Evolutionary conservation across 78 protist genomes (phyloP), one percentile per base, ranked within the genome.

Genomic region (Kipferlia bialata): DNA sequence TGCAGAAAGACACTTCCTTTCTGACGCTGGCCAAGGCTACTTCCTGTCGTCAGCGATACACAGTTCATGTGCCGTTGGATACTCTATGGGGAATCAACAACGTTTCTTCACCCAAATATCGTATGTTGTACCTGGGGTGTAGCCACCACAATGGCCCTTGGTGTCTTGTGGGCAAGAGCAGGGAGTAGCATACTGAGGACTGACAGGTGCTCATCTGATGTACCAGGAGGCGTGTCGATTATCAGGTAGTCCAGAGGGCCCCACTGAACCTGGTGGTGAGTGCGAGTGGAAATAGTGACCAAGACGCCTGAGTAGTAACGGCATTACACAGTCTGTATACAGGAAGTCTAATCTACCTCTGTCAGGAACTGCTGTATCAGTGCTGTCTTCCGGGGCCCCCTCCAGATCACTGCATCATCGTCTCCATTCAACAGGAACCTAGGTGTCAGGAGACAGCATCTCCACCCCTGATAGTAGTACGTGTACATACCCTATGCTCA

Each of bases 151-250:
- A 96, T 71, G 0, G 98, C 98, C 6, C 96, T 97, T 39, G 45
- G 44, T 0, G 79, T 59, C 0, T 71, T 44, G 48, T 67, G 32
- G 31, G n/a, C n/a, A n/a, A n/a, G n/a, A n/a, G n/a, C n/a, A n/a
- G n/a, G n/a, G n/a, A n/a, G n/a, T n/a, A 96, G 79, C 44, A 62
- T 73, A 45, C 81, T 73, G 16, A 87, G 88, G 34, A 90, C 45
- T 2, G 95, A 76, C 32, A 96, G 53, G 86, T 96, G 99, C 76
- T 96, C 99, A 71, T 96, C 99, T 0, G 95, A 88, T 0, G 99
- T 96, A 18, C 99, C 99, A 18, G 91, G 90, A 2, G 99, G 99
- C 18, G 99, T 94, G 77, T 95, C 99, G 32, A 96, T 58, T 2
- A 95, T 29, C 7, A 96, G 84, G 29, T 65, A 86, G 75, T 96